These are phyloP conservation scores for Fusarium denticulatum DNA, from an alignment of 2,329 filamentous ascomycete genomes.

Conservation along the genomic window DNA sequence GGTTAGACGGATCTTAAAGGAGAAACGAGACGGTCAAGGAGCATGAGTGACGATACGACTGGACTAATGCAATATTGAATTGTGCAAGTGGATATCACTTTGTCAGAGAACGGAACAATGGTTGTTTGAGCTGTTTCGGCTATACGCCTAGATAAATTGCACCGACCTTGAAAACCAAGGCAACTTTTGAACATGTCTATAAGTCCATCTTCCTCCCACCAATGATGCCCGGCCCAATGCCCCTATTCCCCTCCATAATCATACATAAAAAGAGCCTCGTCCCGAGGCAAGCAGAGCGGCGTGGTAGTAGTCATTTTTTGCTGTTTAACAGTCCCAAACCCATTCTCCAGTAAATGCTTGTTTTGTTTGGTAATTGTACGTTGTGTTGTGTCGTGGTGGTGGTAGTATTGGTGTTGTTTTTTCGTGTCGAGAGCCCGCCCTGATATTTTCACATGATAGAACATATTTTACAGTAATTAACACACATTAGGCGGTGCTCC, in stretches of 20 bases:
- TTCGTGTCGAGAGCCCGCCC: conserved; percentile 39
- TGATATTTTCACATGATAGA: conserved; percentile 42
- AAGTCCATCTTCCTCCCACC: conserved; percentile 25
- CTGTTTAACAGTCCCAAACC: conserved; percentile 41
- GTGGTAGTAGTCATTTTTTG: conserved; percentile 41
- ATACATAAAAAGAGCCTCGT: conserved; percentile 45
- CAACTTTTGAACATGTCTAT: conserved; percentile 36
- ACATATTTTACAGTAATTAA: conserved; percentile 49
- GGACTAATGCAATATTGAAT: not conserved
- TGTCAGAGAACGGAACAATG: not conserved
- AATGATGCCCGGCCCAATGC: conserved; percentile 26
- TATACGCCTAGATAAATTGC: conserved; percentile 17
- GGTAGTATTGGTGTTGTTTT: conserved; percentile 25
- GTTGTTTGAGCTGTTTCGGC: conserved; percentile 8
- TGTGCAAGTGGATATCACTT: not conserved
- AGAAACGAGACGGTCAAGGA: conserved; percentile 44
- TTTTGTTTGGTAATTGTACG: conserved; percentile 17
- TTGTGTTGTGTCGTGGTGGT: conserved; percentile 3
- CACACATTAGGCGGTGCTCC: conserved; percentile 40
- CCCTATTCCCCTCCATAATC: conserved; percentile 36
- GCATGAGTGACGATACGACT: not conserved
- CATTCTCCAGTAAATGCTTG: conserved; percentile 31
- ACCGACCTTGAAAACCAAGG: conserved; percentile 24
- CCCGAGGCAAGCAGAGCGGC: conserved; percentile 47
- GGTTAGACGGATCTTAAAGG: conserved; percentile 62